Base-by-base conservation (phyloP, 805 yeast species). In the Saccharomycopsis sp. region DNA sequence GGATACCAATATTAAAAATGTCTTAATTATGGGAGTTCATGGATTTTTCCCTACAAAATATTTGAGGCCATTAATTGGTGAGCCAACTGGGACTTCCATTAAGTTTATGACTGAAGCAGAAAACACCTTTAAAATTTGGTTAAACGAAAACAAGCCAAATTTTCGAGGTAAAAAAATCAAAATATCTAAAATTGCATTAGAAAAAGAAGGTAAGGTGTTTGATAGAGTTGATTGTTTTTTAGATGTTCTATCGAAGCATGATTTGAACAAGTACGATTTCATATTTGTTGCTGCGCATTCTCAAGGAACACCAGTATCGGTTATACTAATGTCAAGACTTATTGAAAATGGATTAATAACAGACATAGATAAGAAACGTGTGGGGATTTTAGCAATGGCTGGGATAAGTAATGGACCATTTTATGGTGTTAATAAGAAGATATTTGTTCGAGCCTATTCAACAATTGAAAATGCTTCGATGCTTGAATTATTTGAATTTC, bases 401-500 rank as follows among this genome's bases (percentile, higher is more conserved):
- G 97, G 97, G 1, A 77, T 89, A 20, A 86, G 88, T 55, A 78
- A 86, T 59, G 98, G 98, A 0, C 98, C 98, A 2, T 85, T 86
- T 58, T 86, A 79, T 53, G 97, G 97, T 0, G 76, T 78, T 54
- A 97, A 93, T 58, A 88, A 86, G 59, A 78, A 80, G 7, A 65
- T 88, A 21, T 75, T 89, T 50, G 81, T 90, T 62, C 74, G 88
- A 52, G 96, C 97, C 0, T 88, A 88, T 56, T 81, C 95, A 1
- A 79, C 95, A 0, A 82, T 90, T 48, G 98, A 93, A 58, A 84
- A 80, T 53, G 95, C 84, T 43, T 85, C 97, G 0, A 62, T 90
- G 64, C 65, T 74, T 54, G 98, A 90, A 61, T 66, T 90, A 42
- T 90, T 90, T 62, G 93, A 88, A 56, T 83, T 90, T 52, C 96